These are phyloP conservation scores for Blastocystis sp. DNA, from an alignment of 352 stramenopile genomes.

Conservation along the genomic window DNA sequence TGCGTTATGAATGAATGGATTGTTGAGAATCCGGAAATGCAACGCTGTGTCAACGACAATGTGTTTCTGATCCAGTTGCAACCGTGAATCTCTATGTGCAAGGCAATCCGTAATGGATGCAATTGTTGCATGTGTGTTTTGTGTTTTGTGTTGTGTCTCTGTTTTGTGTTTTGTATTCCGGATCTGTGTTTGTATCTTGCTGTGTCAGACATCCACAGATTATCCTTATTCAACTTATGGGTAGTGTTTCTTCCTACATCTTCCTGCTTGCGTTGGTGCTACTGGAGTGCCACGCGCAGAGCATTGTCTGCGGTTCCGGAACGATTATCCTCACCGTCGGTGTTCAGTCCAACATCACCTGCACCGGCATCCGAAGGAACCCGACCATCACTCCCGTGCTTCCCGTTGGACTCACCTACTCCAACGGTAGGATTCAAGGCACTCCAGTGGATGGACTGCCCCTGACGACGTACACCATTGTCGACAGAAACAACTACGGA, in stretches of 20 bases:
- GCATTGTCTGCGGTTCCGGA: neutral
- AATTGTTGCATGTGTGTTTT: neutral
- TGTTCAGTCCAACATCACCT: neutral
- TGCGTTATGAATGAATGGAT: too few species aligned
- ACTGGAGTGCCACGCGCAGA: neutral
- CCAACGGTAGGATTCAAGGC: neutral
- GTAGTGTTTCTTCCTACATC: neutral
- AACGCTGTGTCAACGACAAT: too few species aligned
- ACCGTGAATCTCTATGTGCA: too few species aligned
- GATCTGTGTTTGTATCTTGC: neutral
- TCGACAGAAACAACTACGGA: neutral
- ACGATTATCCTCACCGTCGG: neutral
- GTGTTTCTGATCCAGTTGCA: too few species aligned
- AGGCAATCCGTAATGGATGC: too few species aligned
- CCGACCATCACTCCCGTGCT: neutral
- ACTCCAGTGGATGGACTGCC: neutral
- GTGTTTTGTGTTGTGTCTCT: neutral
- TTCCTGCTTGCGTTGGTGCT: neutral
- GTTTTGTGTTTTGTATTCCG: neutral
- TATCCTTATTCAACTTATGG: neutral
- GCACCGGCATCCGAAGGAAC: neutral
- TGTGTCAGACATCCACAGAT: neutral
- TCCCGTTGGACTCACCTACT: neutral
- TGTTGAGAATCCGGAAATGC: too few species aligned
- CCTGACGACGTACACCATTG: slow-evolving; percentile 1